phyloP scores from a whole-genome alignment of 768 basidiomycete species.

The Melanogaster broomeanus region DNA sequence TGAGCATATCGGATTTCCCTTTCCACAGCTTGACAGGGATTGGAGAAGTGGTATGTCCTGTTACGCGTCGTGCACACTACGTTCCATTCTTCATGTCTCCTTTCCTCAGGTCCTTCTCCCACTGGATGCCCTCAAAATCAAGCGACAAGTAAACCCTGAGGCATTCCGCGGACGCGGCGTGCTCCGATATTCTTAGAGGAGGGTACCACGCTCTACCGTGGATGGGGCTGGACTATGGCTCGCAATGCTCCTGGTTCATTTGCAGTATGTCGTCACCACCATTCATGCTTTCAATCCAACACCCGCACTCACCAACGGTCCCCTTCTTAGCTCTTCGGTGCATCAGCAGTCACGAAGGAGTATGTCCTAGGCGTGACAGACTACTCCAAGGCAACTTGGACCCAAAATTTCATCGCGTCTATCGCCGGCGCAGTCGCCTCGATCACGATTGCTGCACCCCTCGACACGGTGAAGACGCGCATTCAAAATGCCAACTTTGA shows the following conservation, averaged over 20 bases:
- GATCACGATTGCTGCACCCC: conserved; percentile 93
- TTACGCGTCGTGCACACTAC: not conserved
- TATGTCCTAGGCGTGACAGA: conserved; percentile 87
- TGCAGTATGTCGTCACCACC: conserved; percentile 59
- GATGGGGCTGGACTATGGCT: conserved; percentile 99
- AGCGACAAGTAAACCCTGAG: conserved; percentile 97
- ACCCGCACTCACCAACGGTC: not conserved
- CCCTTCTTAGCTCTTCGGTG: conserved; percentile 87
- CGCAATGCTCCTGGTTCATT: conserved; percentile 96
- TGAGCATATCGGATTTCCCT: not conserved
- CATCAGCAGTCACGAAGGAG: conserved; percentile 93
- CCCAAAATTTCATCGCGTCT: conserved; percentile 95
- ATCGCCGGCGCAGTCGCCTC: conserved; percentile 93
- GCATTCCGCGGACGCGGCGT: conserved; percentile 95
- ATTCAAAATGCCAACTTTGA: conserved; percentile 99
- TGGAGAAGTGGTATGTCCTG: conserved; percentile 84
- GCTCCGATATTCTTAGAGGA: conserved; percentile 91
- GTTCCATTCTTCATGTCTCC: not conserved
- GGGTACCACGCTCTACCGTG: conserved; percentile 89
- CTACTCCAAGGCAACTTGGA: conserved; percentile 95
- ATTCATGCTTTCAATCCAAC: not conserved
- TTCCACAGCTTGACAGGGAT: conserved; percentile 65
- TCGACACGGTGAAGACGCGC: conserved; percentile 95
- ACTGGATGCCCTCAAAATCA: conserved; percentile 96
- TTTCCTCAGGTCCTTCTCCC: conserved; percentile 78